A percentile compares a stretch with the other conserved stretches of the same genome.
These are phyloP conservation scores for Angomonas deanei DNA, from an alignment of 208 protist genomes.

Conservation along the genomic window DNA sequence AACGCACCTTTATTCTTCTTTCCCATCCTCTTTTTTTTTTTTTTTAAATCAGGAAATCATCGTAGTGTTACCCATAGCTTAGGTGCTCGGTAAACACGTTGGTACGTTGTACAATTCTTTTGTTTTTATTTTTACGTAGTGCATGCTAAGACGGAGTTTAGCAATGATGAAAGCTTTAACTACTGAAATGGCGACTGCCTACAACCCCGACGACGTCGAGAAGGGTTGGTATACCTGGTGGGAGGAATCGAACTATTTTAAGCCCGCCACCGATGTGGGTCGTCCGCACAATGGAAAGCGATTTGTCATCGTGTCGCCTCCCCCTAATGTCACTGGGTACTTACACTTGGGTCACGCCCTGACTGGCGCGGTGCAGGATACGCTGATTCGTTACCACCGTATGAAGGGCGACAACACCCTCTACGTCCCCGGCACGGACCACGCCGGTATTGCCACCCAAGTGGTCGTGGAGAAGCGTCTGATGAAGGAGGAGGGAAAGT, in stretches of 20 bases:
- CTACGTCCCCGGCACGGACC: conserved; percentile 99
- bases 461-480: conserved; percentile 98
- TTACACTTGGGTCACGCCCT: conserved; percentile 99
- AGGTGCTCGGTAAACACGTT: background rate
- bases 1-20: no score
- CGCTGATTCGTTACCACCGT: conserved; percentile 93
- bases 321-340: conserved; percentile 99
- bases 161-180: conserved; percentile 75
- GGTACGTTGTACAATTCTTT: background rate
- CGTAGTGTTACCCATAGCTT: no score
- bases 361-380: conserved; percentile 94
- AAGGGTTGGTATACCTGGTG: conserved; percentile 97
- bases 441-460: conserved; percentile 99
- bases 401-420: conserved; percentile 97
- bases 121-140: background rate
- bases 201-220: conserved; percentile 95
- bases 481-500: conserved; percentile 74
- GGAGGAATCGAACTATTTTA: conserved; percentile 96
- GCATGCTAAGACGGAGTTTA: conserved; percentile 43
- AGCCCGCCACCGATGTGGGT: conserved; percentile 73
- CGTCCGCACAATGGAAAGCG: conserved; percentile 54
- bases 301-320: conserved; percentile 98
- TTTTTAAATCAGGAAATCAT: no score
- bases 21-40: no score
- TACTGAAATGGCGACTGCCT: conserved; percentile 85